Evolutionary conservation across 1,139 yeast species (phyloP), one percentile per base, ranked within the genome.

Genomic region (Magnusiomyces magnusii): DNA sequence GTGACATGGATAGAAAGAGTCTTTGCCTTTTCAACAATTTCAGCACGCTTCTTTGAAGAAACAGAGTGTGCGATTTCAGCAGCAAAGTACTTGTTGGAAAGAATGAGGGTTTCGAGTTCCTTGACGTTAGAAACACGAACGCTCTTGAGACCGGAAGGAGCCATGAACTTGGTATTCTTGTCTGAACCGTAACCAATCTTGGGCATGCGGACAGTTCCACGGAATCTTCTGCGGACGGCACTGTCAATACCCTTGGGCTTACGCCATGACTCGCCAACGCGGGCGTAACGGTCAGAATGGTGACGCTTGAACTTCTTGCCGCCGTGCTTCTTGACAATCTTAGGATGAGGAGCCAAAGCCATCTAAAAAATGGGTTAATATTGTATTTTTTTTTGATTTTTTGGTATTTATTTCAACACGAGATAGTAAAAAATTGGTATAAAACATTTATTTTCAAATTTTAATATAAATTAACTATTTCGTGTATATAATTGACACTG

Each of bases 161-260:
- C 81, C 83, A 93, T 77, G 85, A 85, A 90, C 82, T 87, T 91
- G 78, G 99, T 93, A 85, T 86, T 90, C 85, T 91, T 93, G 97
- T 93, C 91, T 74, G 98, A 91, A 81, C 99, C 98, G 85, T 89
- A 95, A 84, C 99, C 99, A 76, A 95, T 92, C 84, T 88, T 92
- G 84, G 99, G 99, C 86, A 92, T 96, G 75, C 93, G 84, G 77
- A 93, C 88, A 81, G 95, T 87, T 76, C 99, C 99, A 87, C 98
- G 90, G 96, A 93, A 95, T 85, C 98, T 90, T 86, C 98, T 92
- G 86, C 98, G 92, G 79, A 92, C 97, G 83, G 92, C 86, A 74
- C 97, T 92, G 85, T 95, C 99, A 77, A 95, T 95, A 93, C 99
- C 99, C 90, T 92, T 93, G 84, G 95, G 99, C 84, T 93, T 93